Percentiles rank a stretch among this genome's conserved stretches.
phyloP scores from a whole-genome alignment of 768 basidiomycete species.

The Galerina marginata region DNA sequence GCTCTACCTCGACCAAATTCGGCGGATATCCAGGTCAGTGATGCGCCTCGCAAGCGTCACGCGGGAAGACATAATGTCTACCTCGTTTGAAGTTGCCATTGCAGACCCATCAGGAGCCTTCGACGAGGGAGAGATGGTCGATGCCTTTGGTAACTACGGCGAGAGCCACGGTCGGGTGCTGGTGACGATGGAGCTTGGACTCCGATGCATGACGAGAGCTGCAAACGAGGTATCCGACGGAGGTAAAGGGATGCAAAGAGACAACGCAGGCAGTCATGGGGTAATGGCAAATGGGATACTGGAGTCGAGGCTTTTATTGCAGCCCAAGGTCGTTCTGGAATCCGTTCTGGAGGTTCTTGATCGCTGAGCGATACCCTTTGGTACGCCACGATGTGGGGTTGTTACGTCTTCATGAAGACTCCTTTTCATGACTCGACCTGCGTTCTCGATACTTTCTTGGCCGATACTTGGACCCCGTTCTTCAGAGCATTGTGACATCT shows the following conservation, averaged over 20 bases:
- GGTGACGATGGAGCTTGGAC: slow-evolving; percentile 74
- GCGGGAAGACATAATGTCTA: slow-evolving; percentile 78
- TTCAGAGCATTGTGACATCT: no score
- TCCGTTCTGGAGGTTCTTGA: slow-evolving; percentile 58
- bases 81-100: slow-evolving; percentile 72
- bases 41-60: slow-evolving; percentile 67
- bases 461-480: no score
- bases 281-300: slow-evolving; percentile 39
- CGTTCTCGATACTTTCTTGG: no score
- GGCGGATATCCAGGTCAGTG: slow-evolving; percentile 67
- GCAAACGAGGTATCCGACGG: slow-evolving; percentile 16
- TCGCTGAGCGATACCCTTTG: slow-evolving; percentile 7
- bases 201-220: slow-evolving; percentile 65
- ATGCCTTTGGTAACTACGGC: slow-evolving; percentile 68
- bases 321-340: slow-evolving; percentile 80
- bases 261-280: slow-evolving; percentile 10
- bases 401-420: no score
- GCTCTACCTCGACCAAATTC: slow-evolving; percentile 64
- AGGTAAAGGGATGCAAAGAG: slow-evolving; percentile 4
- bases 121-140: slow-evolving; percentile 52
- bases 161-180: slow-evolving; percentile 57
- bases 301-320: slow-evolving; percentile 65
- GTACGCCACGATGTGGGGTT: not conserved
- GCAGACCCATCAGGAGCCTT: slow-evolving; percentile 55
- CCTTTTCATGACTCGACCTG: no score